Evolutionary conservation across 1,284 basidiomycete species (phyloP), one percentile per base, ranked within the genome.

Genomic region (Ganoderma leucocontextum): DNA sequence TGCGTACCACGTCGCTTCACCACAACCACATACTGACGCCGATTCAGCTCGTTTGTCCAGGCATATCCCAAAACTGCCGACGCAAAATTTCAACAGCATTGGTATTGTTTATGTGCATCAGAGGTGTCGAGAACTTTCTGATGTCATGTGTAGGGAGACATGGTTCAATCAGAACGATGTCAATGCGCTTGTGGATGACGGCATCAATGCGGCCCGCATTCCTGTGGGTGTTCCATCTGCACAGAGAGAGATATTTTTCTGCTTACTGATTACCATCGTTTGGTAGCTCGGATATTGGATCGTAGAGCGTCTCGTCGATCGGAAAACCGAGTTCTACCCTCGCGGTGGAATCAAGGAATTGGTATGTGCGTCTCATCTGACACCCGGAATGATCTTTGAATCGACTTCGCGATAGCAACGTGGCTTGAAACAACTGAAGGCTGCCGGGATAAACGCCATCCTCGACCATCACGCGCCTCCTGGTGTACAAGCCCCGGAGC

Each of bases 211-310:
- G 22, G 90, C 91, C 69, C 87, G 93, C 22, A 84, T 94, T 72
- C 92, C 92, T 2, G 91, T 92, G 72, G 66, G 89, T 76, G 12
- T 57, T 52, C 25, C 12, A 25, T 25, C 38, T 64, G 29, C 29
- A 22, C 22, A 15, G 9, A 9, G 4, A 6, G 47, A n/a, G n/a
- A n/a, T n/a, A n/a, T 12, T 25, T 25, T 44, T 13, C 13, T 64
- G 25, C 17, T 62, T 10, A 44, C 35, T n/a, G 22, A 49, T 25
- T 63, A 9, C 13, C 4, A n/a, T 25, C 10, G 2, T 41, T 19
- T 61, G 6, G n/a, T 36, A 93, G 91, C 85, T 94, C 33, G 92
- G 93, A 0, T 95, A 90, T 76, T 95, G 93, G 93, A 90, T 94
- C 58, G 80, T 94, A 17, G 92, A 94, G 76, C 83, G 82, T 8